Base-by-base conservation (phyloP, 2,329 filamentous ascomycete species). In the Stachybotrys chartarum region DNA sequence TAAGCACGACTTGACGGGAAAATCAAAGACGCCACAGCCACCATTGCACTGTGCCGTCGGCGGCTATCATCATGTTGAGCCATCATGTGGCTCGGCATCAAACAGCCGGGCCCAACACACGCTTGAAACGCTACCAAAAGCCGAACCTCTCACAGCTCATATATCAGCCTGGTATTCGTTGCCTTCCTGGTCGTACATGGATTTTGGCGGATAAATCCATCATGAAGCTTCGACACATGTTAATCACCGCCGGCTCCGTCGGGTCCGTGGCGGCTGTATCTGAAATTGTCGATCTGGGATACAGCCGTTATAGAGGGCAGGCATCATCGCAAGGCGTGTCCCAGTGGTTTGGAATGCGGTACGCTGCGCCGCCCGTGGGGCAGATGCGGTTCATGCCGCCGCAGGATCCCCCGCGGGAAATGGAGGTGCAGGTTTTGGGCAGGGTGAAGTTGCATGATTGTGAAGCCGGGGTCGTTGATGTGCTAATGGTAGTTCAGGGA, bases 301-400 rank as follows among this genome's bases (percentile, higher is more conserved):
- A 91, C 65, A 79, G 85, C 32, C 79, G 75, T 30, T 91, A 91
- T 64, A 69, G 76, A 52, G 89, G 89, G 8, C 69, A 73, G 5
- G 64, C 74, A 1, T 72, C 79, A 1, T 61, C 69, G 0, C 81
- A 81, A 61, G 86, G 84, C 1, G 72, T 91, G 51, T 83, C 80
- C 3, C 78, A 86, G 67, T 93, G 87, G 87, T 77, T 90, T 7
- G 89, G 88, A 1, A 82, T 94, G 59, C 82, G 87, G 48, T 94
- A 84, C 72, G 89, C 88, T 1, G 84, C 86, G 6, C 76, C 88
- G 14, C 89, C 89, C 0, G 55, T 87, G 2, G 86, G 84, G 1
- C 62, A 80, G 6, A 66, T 89, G 57, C 79, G 90, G 18, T 93
- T 91, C 64, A 75, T 78, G 54, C 82, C 84, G 12, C 87, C 90